A percentile compares a stretch with the other conserved stretches of the same genome.
Conservation (phyloP, 1,139 yeast species). For the Suhomyces kunorum region DNA sequence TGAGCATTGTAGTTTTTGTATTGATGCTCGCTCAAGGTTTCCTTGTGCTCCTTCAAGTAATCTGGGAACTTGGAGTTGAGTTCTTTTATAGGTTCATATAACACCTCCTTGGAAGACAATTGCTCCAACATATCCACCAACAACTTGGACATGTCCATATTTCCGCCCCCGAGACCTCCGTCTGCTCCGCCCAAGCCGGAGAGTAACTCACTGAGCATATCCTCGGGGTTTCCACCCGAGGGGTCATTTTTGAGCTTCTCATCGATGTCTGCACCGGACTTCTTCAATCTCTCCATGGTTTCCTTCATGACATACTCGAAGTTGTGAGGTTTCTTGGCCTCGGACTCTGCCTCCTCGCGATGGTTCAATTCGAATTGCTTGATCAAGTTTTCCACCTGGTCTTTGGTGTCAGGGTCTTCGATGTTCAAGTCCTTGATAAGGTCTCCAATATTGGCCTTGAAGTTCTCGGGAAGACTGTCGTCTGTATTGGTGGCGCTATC, state of each 20-base stretch:
- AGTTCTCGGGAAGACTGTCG: slow-evolving; percentile 39
- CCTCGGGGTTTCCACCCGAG: slow-evolving; percentile 54
- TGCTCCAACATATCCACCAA: slow-evolving; percentile 80
- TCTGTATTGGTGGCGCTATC: slow-evolving; percentile 20
- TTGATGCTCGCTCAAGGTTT: slow-evolving; percentile 48
- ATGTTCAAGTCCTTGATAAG: slow-evolving; percentile 59
- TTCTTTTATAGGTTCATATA: slow-evolving; percentile 87
- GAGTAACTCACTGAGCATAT: slow-evolving; percentile 55
- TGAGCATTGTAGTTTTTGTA: slow-evolving; percentile 55
- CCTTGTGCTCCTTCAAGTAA: slow-evolving; percentile 56
- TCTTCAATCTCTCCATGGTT: slow-evolving; percentile 76
- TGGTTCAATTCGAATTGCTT: slow-evolving; percentile 45
- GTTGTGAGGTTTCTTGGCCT: slow-evolving; percentile 37
- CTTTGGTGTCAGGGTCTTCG: slow-evolving; percentile 61
- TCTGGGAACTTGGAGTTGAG: slow-evolving; percentile 68
- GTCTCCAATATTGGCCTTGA: slow-evolving; percentile 53
- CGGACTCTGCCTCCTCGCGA: slow-evolving; percentile 38
- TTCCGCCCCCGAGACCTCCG: slow-evolving; percentile 46
- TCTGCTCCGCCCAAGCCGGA: slow-evolving; percentile 44
- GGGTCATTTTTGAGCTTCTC: slow-evolving; percentile 57
- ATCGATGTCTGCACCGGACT: slow-evolving; percentile 68
- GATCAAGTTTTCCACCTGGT: slow-evolving; percentile 53
- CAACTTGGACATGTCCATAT: slow-evolving; percentile 60
- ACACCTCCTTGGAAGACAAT: slow-evolving; percentile 79
- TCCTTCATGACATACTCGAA: slow-evolving; percentile 79